phyloP scores from a whole-genome alignment of 129 eudicot species.

The Cynara cardunculus region DNA sequence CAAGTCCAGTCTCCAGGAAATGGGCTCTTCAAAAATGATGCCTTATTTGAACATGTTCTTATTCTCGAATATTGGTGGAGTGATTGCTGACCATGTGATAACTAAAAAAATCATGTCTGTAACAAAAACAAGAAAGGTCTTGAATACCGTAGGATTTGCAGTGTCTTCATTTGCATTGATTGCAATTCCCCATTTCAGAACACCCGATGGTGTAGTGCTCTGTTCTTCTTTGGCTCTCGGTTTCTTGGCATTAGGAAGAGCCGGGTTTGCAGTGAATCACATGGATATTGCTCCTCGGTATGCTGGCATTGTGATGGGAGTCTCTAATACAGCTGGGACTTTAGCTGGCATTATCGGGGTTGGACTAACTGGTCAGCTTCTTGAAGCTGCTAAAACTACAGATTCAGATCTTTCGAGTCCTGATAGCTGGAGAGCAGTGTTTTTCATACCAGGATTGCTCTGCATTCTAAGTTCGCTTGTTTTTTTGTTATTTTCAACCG shows the following conservation, averaged over 20 bases:
- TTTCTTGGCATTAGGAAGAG: constrained; percentile 87
- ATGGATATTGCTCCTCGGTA: constrained; percentile 92
- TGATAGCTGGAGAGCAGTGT: constrained; percentile 81
- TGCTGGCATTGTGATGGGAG: constrained; percentile 95
- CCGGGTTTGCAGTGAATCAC: constrained; percentile 94
- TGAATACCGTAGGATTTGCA: constrained; percentile 69
- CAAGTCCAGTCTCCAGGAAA: constrained; percentile 76
- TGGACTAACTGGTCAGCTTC: constrained; percentile 76
- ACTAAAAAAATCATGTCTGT: constrained; percentile 69
- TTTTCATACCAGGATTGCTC: constrained; percentile 66
- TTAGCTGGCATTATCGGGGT: constrained; percentile 90
- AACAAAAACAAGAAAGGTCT: constrained; percentile 67
- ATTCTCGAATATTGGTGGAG: constrained; percentile 91
- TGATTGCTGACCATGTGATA: constrained; percentile 76
- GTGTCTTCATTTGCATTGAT: constrained; percentile 82
- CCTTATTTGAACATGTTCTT: constrained; percentile 93
- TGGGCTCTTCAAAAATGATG: constrained; percentile 96
- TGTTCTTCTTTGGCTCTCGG: constrained; percentile 89
- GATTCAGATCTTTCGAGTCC: constrained; percentile 60
- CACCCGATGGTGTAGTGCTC: constrained; percentile 70
- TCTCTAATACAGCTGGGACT: constrained; percentile 92
- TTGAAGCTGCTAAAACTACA: constrained; percentile 75
- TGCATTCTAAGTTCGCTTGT: constrained; percentile 67
- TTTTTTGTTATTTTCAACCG: constrained; percentile 67
- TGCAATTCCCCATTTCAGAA: constrained; percentile 69